Evolutionary conservation across 2,329 filamentous ascomycete genomes (phyloP).

Genomic region (Cryphonectria japonica): DNA sequence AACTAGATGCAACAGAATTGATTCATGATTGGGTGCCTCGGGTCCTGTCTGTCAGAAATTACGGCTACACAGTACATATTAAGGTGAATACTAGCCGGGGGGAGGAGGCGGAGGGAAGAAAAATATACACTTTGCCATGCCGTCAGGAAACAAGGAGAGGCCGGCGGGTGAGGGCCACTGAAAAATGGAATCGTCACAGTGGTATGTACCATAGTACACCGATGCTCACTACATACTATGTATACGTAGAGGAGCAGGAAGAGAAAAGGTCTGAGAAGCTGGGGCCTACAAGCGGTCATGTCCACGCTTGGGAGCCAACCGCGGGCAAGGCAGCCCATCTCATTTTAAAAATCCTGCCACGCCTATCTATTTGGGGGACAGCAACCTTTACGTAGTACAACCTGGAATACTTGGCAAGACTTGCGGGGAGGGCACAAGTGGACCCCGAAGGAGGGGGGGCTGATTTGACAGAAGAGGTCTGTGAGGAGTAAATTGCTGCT

Average conservation of each 20-base stretch:
- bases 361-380: slow-evolving; percentile 18
- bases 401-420: background rate
- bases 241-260: background rate
- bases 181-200: background rate
- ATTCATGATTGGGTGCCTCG: background rate
- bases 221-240: no score
- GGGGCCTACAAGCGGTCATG: background rate
- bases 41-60: background rate
- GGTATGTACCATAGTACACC: no score
- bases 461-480: background rate
- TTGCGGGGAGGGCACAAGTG: background rate
- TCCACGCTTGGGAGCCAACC: background rate
- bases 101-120: background rate
- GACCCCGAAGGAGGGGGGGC: background rate
- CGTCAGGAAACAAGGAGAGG: background rate
- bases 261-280: background rate
- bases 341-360: slow-evolving; percentile 20
- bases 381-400: background rate
- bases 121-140: background rate
- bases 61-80: background rate
- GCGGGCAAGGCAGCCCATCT: slow-evolving; percentile 9
- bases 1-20: background rate
- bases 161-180: background rate
- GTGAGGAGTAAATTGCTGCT: slow-evolving; percentile 11
- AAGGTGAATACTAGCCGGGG: background rate